phyloP scores from a whole-genome alignment of 305 asterid genomes.

The Fraxinus platypoda region DNA sequence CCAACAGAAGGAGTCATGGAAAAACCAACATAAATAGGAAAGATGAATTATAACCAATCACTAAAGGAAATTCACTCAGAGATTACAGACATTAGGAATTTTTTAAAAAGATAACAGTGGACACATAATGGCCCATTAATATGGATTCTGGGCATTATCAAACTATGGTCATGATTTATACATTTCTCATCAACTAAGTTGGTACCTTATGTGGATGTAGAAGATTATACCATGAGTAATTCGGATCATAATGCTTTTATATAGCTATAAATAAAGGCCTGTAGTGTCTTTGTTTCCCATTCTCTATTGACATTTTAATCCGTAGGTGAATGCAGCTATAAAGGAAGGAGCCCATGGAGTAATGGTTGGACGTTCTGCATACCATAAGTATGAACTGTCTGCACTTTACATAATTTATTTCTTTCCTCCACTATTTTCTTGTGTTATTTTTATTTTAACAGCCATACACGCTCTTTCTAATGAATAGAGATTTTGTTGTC shows the following conservation, averaged over 20 bases:
- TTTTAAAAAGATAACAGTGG: background rate
- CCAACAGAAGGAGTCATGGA: background rate
- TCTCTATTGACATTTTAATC: slow-evolving; percentile 6
- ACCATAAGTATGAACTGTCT: slow-evolving; percentile 51
- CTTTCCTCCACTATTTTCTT: background rate
- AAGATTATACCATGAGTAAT: background rate
- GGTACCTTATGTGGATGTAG: background rate
- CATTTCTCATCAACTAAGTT: slow-evolving; percentile 5
- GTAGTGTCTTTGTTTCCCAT: slow-evolving; percentile 17
- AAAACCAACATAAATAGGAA: background rate
- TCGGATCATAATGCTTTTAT: slow-evolving; percentile 10
- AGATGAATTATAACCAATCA: background rate
- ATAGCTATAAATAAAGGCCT: slow-evolving; percentile 20
- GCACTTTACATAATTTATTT: background rate
- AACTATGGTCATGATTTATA: background rate
- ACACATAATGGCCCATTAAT: background rate
- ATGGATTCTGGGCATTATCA: background rate
- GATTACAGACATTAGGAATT: background rate
- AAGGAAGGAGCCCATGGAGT: slow-evolving; percentile 94
- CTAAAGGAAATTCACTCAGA: background rate
- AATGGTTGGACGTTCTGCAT: slow-evolving; percentile 95
- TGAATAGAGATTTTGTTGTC: background rate
- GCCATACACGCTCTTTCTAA: background rate
- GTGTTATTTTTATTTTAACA: background rate
- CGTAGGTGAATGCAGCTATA: slow-evolving; percentile 74